phyloP scores from a whole-genome alignment of 345 rosid species.

The Ceriops tagal region DNA sequence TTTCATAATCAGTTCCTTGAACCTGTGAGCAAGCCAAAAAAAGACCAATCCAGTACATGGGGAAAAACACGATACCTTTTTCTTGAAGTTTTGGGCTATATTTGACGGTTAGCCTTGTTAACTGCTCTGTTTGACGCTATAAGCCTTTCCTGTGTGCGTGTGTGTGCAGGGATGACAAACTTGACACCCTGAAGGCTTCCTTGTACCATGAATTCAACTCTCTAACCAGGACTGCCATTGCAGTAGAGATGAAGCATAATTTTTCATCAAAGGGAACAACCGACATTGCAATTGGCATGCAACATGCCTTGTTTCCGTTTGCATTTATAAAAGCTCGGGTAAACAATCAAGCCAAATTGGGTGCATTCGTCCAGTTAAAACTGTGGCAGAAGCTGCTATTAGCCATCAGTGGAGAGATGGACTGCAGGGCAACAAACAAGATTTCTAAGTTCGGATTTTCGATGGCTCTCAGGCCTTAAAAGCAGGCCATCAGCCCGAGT shows the following conservation, averaged over 20 bases:
- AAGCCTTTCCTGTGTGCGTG: neutral
- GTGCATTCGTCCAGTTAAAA: constrained; percentile 38
- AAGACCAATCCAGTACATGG: neutral
- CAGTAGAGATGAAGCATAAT: constrained; percentile 47
- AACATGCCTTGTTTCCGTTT: constrained; percentile 36
- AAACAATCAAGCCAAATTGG: constrained; percentile 31
- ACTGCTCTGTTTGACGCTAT: neutral
- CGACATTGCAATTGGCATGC: constrained; percentile 35
- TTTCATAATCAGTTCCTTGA: constrained; percentile 40
- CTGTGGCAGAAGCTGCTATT: constrained; percentile 30
- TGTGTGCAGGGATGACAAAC: constrained; percentile 47
- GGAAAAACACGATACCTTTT: neutral
- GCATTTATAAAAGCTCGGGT: constrained; percentile 46
- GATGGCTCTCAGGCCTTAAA: constrained; percentile 30
- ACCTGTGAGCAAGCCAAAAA: constrained; percentile 35
- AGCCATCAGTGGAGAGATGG: constrained; percentile 41
- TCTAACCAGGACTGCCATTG: constrained; percentile 38
- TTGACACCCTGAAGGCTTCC: constrained; percentile 31
- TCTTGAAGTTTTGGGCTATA: neutral
- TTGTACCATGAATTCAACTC: constrained; percentile 35
- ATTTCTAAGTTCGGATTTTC: constrained; percentile 48
- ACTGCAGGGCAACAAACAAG: constrained; percentile 21
- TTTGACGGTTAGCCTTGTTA: neutral
- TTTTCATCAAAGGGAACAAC: constrained; percentile 19
- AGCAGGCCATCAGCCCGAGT: neutral